Evolutionary conservation across 805 yeast genomes (phyloP), one percentile per base, ranked within the genome.

Genomic region (Saturnispora bothae): DNA sequence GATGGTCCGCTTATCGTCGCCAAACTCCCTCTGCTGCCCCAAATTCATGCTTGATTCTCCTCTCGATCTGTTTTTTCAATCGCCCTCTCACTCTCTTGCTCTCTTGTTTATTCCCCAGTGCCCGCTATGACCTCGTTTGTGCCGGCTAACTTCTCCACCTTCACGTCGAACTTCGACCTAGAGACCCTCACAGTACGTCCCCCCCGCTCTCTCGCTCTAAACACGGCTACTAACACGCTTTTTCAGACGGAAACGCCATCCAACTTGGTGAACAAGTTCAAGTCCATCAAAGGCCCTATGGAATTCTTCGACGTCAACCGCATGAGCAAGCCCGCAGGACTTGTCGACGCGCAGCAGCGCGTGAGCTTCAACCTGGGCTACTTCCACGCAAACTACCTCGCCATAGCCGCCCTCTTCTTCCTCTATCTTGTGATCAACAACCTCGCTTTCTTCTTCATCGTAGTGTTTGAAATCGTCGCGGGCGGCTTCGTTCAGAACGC

Each of bases 261-360:
- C 10, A 57, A 76, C 2, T 56, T 88, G 40, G 82, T 78, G 53
- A 56, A 69, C 35, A 71, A 78, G 42, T 60, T 84, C 38, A 63
- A 85, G 40, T 73, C 81, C 50, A 62, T 92, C 49, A 79, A 80
- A 51, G 79, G 94, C 22, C 83, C 88, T 14, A 83, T 78, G 57
- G 98, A 92, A 56, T 92, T 92, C 56, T 85, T 89, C 53, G 96
- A 92, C 57, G 55, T 79, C 56, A 78, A 80, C 55, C 77, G 95
- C 59, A 57, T 88, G 45, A 77, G 89, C 38, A 83, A 82, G 56
- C 98, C 98, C 12, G 70, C 68, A 39, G 83, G 83, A 55, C 72
- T 83, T 51, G 74, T 79, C 34, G 97, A 92, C 43, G 64, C 78
- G 28, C 97, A 89, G 61, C 71, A 81, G 47, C 74, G 97, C 57